Percentiles rank a stretch among this genome's conserved stretches.
Conservation (phyloP, 129 eudicot species). For the Dittrichia graveolens region DNA sequence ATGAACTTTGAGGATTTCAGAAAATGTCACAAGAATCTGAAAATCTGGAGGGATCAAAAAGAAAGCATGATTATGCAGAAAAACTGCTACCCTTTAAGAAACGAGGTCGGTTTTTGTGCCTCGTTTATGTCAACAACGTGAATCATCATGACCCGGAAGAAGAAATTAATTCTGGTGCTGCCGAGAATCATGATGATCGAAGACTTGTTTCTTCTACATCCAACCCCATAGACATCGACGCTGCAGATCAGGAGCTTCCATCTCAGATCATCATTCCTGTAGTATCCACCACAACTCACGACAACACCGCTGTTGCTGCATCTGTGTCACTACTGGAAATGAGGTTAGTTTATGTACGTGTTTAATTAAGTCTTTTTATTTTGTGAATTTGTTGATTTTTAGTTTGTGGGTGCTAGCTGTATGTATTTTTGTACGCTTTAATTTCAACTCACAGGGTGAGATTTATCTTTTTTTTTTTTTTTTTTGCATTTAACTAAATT, state of each 20-base stretch:
- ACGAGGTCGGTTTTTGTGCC: slow-evolving; percentile 18
- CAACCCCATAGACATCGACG: not conserved
- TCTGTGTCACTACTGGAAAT: slow-evolving; percentile 1
- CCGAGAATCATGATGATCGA: not conserved
- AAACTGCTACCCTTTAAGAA: slow-evolving; percentile 24
- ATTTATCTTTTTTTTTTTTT: not conserved
- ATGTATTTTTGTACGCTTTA: not conserved
- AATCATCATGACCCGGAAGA: not conserved
- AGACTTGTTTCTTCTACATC: not conserved
- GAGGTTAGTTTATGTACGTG: slow-evolving; percentile 18
- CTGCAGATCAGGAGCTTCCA: not conserved
- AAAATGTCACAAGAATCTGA: not conserved
- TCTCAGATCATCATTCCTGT: too few relatives aligned
- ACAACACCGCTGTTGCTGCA: not conserved
- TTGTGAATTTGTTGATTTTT: not conserved
- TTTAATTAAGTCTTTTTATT: not conserved
- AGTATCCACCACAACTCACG: not conserved
- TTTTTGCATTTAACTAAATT: not conserved
- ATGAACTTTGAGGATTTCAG: not conserved
- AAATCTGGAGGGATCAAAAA: not conserved
- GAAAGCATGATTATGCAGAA: not conserved
- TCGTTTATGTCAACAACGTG: slow-evolving; percentile 2
- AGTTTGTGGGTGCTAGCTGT: not conserved
- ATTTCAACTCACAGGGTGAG: not conserved
- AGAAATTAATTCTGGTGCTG: not conserved